Conservation (phyloP, 1,284 basidiomycete genomes). For the Trametes hirsuta region DNA sequence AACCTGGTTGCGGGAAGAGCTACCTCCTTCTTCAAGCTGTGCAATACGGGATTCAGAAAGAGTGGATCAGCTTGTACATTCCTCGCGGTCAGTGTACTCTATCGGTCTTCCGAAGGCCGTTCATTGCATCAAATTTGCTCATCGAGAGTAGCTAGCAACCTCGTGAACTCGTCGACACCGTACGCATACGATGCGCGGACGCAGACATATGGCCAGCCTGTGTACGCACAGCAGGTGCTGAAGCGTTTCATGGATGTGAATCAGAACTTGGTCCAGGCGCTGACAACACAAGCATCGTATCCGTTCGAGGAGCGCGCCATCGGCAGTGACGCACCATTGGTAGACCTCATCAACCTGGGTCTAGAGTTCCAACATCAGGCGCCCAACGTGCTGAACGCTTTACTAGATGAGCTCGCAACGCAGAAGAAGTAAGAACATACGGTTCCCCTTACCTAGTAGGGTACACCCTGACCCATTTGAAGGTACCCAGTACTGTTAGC, state of each 20-base stretch:
- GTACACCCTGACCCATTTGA: background rate
- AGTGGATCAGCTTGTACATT: conserved; percentile 90
- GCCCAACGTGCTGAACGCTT: conserved; percentile 64
- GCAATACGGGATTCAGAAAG: conserved; percentile 68
- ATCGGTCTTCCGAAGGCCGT: background rate
- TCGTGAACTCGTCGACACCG: conserved; percentile 80
- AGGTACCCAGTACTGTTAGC: conserved; percentile 82
- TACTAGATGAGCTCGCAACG: conserved; percentile 66
- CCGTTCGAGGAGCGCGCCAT: conserved; percentile 52
- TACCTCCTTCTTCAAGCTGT: conserved; percentile 82
- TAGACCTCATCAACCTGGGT: conserved; percentile 63
- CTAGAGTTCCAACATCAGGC: conserved; percentile 58
- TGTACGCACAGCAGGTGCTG: conserved; percentile 62
- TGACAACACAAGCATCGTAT: conserved; percentile 46
- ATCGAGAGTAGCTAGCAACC: conserved; percentile 54
- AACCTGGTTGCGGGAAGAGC: conserved; percentile 83
- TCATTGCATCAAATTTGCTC: background rate
- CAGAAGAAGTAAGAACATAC: conserved; percentile 63
- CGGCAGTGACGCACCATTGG: conserved; percentile 52
- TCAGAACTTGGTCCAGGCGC: conserved; percentile 39
- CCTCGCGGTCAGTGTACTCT: conserved; percentile 61
- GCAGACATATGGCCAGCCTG: conserved; percentile 81
- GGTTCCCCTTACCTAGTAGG: background rate
- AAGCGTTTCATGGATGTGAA: conserved; percentile 64
- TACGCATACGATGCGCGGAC: conserved; percentile 79